These are phyloP conservation scores for Seiridium unicorne DNA, from an alignment of 2,329 filamentous ascomycete species.

Conservation along the genomic window DNA sequence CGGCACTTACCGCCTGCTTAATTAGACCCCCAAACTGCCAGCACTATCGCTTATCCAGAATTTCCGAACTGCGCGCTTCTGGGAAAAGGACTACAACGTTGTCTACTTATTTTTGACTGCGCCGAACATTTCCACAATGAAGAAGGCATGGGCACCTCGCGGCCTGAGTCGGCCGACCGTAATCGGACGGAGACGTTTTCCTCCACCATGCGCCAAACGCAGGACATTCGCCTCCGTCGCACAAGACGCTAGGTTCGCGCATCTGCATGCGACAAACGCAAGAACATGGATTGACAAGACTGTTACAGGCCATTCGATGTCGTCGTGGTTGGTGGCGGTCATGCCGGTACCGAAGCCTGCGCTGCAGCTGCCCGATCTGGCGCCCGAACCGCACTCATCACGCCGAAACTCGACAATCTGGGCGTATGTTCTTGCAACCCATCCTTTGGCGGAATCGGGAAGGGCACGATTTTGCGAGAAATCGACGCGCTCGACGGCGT, in stretches of 20 bases:
- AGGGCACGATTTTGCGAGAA: constrained; percentile 93
- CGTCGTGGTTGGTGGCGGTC: constrained; percentile 90
- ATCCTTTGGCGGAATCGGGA: constrained; percentile 97
- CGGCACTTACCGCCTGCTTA: constrained; percentile 10
- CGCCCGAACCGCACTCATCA: constrained; percentile 85
- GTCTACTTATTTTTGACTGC: not conserved
- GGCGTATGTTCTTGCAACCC: constrained; percentile 97
- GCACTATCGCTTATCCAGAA: constrained; percentile 20
- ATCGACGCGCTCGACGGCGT: constrained; percentile 93
- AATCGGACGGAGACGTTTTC: constrained; percentile 14
- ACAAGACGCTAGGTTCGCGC: constrained; percentile 27
- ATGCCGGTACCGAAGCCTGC: constrained; percentile 92
- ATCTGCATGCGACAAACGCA: not conserved
- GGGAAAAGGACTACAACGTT: too few relatives aligned
- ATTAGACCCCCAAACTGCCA: not conserved
- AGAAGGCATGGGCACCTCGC: constrained; percentile 26
- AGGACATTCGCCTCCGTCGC: constrained; percentile 30
- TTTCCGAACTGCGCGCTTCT: constrained; percentile 1
- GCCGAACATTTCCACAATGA: constrained; percentile 19
- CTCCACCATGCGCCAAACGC: constrained; percentile 11
- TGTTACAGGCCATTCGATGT: constrained; percentile 76
- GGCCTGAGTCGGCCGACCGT: constrained; percentile 21
- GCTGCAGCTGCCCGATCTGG: constrained; percentile 87
- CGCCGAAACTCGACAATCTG: constrained; percentile 82
- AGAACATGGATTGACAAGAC: not conserved